These are phyloP conservation scores for Phytomonas sp. DNA, from an alignment of 208 protist genomes.

Conservation along the genomic window DNA sequence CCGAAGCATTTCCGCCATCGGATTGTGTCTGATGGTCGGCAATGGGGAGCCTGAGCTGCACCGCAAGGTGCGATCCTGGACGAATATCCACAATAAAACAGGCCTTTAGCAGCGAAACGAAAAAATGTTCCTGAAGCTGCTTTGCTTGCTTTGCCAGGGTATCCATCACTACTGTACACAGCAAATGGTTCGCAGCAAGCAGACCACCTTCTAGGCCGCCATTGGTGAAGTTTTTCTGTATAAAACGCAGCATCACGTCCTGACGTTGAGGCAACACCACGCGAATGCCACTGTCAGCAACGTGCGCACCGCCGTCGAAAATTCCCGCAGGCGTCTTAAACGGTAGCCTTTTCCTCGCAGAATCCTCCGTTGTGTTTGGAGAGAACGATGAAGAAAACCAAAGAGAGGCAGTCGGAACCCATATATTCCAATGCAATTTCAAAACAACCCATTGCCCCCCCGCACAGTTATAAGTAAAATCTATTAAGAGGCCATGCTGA, in stretches of 20 bases:
- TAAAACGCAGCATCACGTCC: slow-evolving; percentile 32
- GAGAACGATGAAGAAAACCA: slow-evolving; percentile 13
- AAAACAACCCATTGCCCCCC: slow-evolving; percentile 33
- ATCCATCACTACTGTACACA: slow-evolving; percentile 58
- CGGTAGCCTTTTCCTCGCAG: neutral
- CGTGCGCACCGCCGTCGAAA: neutral
- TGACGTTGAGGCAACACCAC: slow-evolving; percentile 24
- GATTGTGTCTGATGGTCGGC: neutral
- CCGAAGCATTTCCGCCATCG: neutral
- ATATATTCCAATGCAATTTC: slow-evolving; percentile 42
- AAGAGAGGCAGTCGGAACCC: slow-evolving; percentile 1
- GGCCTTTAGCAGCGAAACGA: slow-evolving; percentile 30
- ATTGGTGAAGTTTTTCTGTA: slow-evolving; percentile 33
- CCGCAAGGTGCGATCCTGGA: slow-evolving; percentile 48
- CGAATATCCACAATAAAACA: slow-evolving; percentile 39
- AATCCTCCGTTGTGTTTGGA: slow-evolving; percentile 7
- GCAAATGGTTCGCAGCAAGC: slow-evolving; percentile 39
- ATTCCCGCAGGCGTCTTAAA: neutral
- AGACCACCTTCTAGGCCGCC: slow-evolving; percentile 48
- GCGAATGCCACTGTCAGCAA: slow-evolving; percentile 2
- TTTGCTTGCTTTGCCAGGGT: slow-evolving; percentile 38
- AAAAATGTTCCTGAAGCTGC: slow-evolving; percentile 29
- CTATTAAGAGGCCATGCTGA: slow-evolving; percentile 41
- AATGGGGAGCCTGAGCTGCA: slow-evolving; percentile 21
- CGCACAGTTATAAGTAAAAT: slow-evolving; percentile 53